A percentile compares a stretch with the other conserved stretches of the same genome.
These are phyloP conservation scores for Cladophialophora yegresii DNA, from an alignment of 2,329 filamentous ascomycete genomes.

Conservation along the genomic window DNA sequence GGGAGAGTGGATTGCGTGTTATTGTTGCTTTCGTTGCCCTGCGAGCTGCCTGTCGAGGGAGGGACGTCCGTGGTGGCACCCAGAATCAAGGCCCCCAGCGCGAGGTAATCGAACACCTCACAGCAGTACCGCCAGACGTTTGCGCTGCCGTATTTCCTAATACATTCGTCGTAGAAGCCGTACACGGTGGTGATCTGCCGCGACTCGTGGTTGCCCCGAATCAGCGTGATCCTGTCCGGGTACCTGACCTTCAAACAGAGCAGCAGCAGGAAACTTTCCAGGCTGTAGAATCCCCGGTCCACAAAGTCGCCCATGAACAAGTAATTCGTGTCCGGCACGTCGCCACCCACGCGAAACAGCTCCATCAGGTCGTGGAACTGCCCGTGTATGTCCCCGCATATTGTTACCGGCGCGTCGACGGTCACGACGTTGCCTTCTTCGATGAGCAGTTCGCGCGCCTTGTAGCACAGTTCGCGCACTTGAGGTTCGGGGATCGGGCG, in stretches of 20 bases:
- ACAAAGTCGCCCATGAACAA: conserved; percentile 99
- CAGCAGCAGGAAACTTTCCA: conserved; percentile 93
- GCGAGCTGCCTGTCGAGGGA: conserved; percentile 46
- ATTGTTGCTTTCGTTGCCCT: conserved; percentile 31
- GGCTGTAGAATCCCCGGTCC: conserved; percentile 95
- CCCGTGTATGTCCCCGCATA: conserved; percentile 95
- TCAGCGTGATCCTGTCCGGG: conserved; percentile 93
- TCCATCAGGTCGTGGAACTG: conserved; percentile 98
- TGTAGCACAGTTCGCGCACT: conserved; percentile 96
- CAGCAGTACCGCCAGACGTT: conserved; percentile 98
- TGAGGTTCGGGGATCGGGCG: conserved; percentile 93
- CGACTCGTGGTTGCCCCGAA: conserved; percentile 93
- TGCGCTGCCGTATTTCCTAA: conserved; percentile 92
- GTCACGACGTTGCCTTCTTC: conserved; percentile 97
- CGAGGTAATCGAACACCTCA: conserved; percentile 96
- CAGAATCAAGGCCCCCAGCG: conserved; percentile 84
- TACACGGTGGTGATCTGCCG: conserved; percentile 97
- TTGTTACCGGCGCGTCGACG: conserved; percentile 92
- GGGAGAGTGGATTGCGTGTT: conserved; percentile 55
- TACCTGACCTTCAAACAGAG: conserved; percentile 96
- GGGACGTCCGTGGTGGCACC: conserved; percentile 70
- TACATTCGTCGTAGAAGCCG: conserved; percentile 96
- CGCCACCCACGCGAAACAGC: conserved; percentile 87
- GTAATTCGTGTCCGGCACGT: conserved; percentile 94
- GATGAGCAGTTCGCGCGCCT: conserved; percentile 91